Evolutionary conservation across 768 basidiomycete species (phyloP).

Genomic region (Lactifluus rugatus): DNA sequence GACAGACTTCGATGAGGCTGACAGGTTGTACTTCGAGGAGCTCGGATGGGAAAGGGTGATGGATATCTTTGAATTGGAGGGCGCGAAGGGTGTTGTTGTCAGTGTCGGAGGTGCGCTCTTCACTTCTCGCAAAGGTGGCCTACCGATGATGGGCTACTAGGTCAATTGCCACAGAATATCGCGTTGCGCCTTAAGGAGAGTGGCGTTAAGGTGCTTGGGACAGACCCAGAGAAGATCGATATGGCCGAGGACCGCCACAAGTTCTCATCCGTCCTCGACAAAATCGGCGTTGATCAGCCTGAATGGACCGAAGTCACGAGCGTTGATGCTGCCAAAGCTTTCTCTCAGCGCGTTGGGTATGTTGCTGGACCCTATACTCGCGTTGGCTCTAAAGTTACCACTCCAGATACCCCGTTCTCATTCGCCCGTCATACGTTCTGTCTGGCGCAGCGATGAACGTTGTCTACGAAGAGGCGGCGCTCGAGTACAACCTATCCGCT

Average conservation of each 20-base stretch:
- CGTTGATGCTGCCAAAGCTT: slow-evolving; percentile 82
- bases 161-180: slow-evolving; percentile 97
- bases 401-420: slow-evolving; percentile 85
- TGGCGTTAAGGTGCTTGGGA: slow-evolving; percentile 90
- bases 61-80: slow-evolving; percentile 98
- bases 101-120: slow-evolving; percentile 80
- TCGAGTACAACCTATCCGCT: slow-evolving; percentile 93
- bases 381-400: slow-evolving; percentile 4
- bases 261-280: slow-evolving; percentile 94
- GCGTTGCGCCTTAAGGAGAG: slow-evolving; percentile 87
- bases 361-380: slow-evolving; percentile 21
- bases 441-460: slow-evolving; percentile 99
- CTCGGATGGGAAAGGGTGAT: slow-evolving; percentile 96
- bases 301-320: slow-evolving; percentile 90
- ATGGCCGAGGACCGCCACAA: slow-evolving; percentile 98
- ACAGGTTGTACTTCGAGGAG: slow-evolving; percentile 96
- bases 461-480: slow-evolving; percentile 79
- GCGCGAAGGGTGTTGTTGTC: slow-evolving; percentile 87
- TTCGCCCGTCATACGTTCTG: slow-evolving; percentile 96
- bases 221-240: slow-evolving; percentile 92
- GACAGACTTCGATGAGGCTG: slow-evolving; percentile 99
- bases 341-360: slow-evolving; percentile 75
- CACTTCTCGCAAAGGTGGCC: neutral
- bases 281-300: slow-evolving; percentile 92
- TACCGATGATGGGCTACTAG: slow-evolving; percentile 35